Evolutionary conservation across 108 stramenopile species (phyloP).

Genomic region (Cyclotella distinguenda): DNA sequence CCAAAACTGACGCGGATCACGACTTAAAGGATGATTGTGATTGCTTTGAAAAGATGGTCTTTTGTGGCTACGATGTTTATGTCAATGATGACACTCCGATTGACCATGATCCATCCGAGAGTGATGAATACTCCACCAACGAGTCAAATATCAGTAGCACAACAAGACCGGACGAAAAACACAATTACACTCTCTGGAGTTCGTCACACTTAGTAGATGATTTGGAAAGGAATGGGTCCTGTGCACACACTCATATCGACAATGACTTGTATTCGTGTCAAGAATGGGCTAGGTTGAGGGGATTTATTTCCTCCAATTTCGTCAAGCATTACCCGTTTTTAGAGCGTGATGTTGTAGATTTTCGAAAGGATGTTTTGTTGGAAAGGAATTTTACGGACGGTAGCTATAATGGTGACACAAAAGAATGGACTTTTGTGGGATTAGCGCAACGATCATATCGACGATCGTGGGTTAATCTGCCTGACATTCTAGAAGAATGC

Average conservation of each 20-base stretch:
- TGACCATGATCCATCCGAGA: not conserved
- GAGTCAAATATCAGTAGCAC: not conserved
- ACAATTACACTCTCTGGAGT: conserved; percentile 38
- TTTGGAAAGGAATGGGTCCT: not conserved
- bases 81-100: not conserved
- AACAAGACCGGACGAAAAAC: not conserved
- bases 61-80: conserved; percentile 44
- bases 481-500: conserved; percentile 33
- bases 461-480: conserved; percentile 24
- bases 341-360: conserved; percentile 8
- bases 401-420: conserved; percentile 21
- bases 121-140: not conserved
- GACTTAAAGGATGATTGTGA: conserved; percentile 23
- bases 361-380: conserved; percentile 1
- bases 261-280: conserved; percentile 16
- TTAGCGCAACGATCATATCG: conserved; percentile 23
- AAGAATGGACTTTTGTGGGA: conserved; percentile 27
- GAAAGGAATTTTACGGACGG: not conserved
- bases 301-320: conserved; percentile 25
- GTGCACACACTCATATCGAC: conserved; percentile 1
- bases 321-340: conserved; percentile 31
- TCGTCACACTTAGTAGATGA: conserved; percentile 7
- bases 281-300: conserved; percentile 25
- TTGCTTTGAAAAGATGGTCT: conserved; percentile 47
- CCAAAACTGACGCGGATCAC: not conserved